These are phyloP conservation scores for Rhynchospora breviuscula DNA, from an alignment of 176 grass and related monocot species.

Conservation along the genomic window DNA sequence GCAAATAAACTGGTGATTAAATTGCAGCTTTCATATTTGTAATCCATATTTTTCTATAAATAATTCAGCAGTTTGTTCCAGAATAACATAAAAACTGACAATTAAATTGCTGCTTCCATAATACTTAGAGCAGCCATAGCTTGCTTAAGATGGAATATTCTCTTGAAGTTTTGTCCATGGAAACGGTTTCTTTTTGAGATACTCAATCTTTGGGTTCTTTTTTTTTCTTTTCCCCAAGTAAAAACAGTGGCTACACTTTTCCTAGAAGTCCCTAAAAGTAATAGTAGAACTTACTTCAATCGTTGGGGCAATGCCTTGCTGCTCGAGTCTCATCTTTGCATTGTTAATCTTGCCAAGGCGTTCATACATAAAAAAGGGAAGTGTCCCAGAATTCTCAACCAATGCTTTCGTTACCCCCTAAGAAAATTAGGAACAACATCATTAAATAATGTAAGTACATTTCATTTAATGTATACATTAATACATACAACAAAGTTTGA, in stretches of 20 bases:
- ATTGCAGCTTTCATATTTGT: too few species aligned
- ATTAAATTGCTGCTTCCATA: neutral
- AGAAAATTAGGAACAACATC: constrained; percentile 18
- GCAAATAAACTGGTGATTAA: neutral
- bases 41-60: too few species aligned
- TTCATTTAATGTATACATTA: neutral
- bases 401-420: constrained; percentile 91
- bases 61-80: neutral
- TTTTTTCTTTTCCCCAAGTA: neutral
- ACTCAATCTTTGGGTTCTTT: neutral
- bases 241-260: neutral
- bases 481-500: neutral
- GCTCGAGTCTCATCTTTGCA: constrained; percentile 66
- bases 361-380: constrained; percentile 86
- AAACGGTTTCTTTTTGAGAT: neutral
- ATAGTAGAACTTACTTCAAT: constrained; percentile 45
- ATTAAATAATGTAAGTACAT: neutral
- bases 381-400: constrained; percentile 63
- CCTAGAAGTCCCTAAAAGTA: neutral
- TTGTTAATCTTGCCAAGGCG: constrained; percentile 58
- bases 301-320: constrained; percentile 73
- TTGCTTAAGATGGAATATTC: neutral
- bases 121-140: neutral
- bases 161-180: neutral
- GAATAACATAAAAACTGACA: neutral